phyloP scores from a whole-genome alignment of 2,329 filamentous ascomycete genomes.

The Microthyrium microscopicum region DNA sequence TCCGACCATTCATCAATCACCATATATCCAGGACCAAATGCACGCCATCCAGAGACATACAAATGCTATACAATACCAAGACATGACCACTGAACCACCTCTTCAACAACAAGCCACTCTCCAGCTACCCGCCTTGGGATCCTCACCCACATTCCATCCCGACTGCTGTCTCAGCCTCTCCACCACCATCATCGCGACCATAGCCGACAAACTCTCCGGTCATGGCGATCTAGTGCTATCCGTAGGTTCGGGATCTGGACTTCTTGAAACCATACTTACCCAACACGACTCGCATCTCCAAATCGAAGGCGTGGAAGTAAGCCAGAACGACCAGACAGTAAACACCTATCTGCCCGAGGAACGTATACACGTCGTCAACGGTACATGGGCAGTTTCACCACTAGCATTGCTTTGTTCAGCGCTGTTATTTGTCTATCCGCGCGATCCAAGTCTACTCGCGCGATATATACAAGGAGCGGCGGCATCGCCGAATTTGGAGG shows the following conservation, averaged over 20 bases:
- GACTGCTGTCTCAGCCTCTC: constrained; percentile 23
- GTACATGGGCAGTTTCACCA: constrained; percentile 26
- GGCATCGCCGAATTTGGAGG: constrained; percentile 14
- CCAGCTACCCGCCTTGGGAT: constrained; percentile 1
- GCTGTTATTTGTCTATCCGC: constrained; percentile 40
- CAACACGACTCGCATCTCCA: constrained; percentile 13
- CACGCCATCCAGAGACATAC: constrained; percentile 1
- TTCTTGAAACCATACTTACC: constrained; percentile 30
- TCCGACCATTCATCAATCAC: neutral
- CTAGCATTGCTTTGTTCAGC: constrained; percentile 24
- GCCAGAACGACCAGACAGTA: constrained; percentile 20
- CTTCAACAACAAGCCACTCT: too few relatives aligned
- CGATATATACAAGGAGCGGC: constrained; percentile 25
- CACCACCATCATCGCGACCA: constrained; percentile 14
- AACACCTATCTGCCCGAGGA: constrained; percentile 29
- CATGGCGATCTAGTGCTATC: constrained; percentile 19
- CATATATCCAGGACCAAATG: neutral
- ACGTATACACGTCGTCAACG: constrained; percentile 26
- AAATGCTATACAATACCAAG: too few relatives aligned
- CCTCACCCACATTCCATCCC: constrained; percentile 13
- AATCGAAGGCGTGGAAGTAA: constrained; percentile 34
- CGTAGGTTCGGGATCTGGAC: constrained; percentile 34
- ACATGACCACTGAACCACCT: too few relatives aligned
- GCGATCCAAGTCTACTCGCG: constrained; percentile 27
- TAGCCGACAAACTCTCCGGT: constrained; percentile 14